These are phyloP conservation scores for Murraya koenigii DNA, from an alignment of 345 rosid genomes.

Conservation along the genomic window DNA sequence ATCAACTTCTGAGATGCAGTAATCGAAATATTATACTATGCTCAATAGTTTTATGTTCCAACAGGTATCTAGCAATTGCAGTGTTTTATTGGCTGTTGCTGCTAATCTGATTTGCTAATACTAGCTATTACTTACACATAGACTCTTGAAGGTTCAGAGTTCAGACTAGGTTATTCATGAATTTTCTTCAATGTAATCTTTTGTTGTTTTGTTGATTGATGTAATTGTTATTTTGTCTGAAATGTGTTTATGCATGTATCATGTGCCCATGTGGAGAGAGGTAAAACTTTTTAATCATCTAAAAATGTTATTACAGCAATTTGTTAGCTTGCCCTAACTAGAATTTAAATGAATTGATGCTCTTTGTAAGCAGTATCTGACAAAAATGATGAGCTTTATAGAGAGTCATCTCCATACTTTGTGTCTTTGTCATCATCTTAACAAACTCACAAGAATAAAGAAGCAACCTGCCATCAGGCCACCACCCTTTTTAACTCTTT, in stretches of 20 bases:
- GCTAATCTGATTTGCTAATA: neutral
- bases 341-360: neutral
- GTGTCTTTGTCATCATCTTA: neutral
- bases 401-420: neutral
- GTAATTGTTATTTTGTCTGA: neutral
- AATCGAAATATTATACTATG: neutral
- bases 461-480: neutral
- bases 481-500: conserved; percentile 13
- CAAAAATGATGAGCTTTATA: neutral
- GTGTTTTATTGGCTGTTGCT: neutral
- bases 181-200: neutral
- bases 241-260: neutral
- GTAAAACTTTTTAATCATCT: neutral
- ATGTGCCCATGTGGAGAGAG: neutral
- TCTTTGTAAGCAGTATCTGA: neutral
- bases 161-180: neutral
- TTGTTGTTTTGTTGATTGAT: neutral
- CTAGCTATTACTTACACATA: neutral
- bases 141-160: neutral
- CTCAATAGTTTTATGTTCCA: neutral
- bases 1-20: neutral
- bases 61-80: neutral
- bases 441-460: neutral
- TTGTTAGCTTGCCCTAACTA: neutral
- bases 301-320: neutral